These are phyloP conservation scores for Ichthyophthirius multifiliis DNA, from an alignment of 169 alveolate species.

Conservation along the genomic window DNA sequence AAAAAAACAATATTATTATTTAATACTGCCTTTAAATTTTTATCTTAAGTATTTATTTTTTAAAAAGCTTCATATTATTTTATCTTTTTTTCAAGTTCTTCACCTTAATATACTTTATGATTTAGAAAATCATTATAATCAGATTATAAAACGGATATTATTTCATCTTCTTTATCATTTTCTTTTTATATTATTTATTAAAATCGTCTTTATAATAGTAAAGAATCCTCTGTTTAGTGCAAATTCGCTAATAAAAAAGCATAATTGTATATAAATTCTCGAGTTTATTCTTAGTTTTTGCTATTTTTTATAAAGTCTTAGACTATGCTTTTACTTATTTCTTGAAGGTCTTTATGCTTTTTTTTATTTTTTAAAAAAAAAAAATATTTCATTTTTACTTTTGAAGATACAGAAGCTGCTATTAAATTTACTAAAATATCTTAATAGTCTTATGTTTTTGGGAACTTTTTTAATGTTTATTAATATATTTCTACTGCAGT, in stretches of 20 bases:
- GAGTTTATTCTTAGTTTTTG: neutral
- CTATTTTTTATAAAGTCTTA: neutral
- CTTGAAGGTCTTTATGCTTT: neutral
- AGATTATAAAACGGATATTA: neutral
- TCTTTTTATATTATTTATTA: neutral
- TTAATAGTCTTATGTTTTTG: neutral
- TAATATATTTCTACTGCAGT: neutral
- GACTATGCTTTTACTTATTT: neutral
- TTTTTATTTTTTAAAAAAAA: neutral
- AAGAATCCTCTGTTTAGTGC: neutral
- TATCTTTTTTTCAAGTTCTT: neutral
- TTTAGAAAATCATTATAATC: neutral
- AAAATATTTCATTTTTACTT: neutral
- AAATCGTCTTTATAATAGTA: neutral
- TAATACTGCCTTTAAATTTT: conserved; percentile 5
- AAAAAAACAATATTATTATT: conserved; percentile 9
- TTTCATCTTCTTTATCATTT: neutral
- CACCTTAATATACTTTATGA: neutral
- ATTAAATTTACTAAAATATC: neutral
- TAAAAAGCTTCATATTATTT: neutral
- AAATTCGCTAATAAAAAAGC: neutral
- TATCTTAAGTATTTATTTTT: neutral
- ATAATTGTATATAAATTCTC: neutral
- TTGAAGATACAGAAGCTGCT: neutral
- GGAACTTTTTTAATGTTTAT: neutral